A percentile compares a stretch with the other conserved stretches of the same genome.
Conservation (phyloP, 2,329 filamentous ascomycete species). For the Neocucurbitaria cava region DNA sequence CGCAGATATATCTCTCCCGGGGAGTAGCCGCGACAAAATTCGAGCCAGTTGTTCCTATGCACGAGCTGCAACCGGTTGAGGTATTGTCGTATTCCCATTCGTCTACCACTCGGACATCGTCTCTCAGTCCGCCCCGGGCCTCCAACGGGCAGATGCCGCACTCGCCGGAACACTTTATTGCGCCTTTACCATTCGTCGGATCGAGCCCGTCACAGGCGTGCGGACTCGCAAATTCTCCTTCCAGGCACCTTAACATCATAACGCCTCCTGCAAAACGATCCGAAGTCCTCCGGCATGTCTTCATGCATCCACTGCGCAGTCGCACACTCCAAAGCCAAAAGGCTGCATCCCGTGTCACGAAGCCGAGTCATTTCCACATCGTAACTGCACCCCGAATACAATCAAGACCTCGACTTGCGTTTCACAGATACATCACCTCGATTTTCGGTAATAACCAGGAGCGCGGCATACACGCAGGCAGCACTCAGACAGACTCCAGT, state of each 20-base stretch:
- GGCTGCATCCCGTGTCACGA: conserved; percentile 13
- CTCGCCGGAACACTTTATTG: conserved; percentile 1
- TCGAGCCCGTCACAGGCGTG: not conserved
- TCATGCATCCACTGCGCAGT: conserved; percentile 24
- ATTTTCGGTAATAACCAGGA: conserved; percentile 29
- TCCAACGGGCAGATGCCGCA: conserved; percentile 14
- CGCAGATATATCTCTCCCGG: conserved; percentile 56
- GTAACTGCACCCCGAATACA: conserved; percentile 17
- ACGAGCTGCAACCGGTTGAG: conserved; percentile 15
- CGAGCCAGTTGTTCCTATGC: conserved; percentile 29
- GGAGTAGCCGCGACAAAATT: conserved; percentile 51
- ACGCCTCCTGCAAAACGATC: conserved; percentile 18
- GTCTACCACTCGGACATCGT: conserved; percentile 15
- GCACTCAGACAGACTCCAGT: conserved; percentile 18
- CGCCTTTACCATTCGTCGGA: not conserved
- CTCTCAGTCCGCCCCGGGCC: conserved; percentile 15
- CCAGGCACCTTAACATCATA: not conserved
- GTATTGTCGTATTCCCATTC: conserved; percentile 25
- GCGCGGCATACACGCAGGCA: conserved; percentile 3
- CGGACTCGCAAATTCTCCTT: not conserved
- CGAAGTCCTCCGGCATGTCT: conserved; percentile 34
- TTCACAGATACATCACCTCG: conserved; percentile 37
- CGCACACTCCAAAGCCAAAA: conserved; percentile 4
- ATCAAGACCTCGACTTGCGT: conserved; percentile 25
- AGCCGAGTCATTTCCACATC: conserved; percentile 15